Percentiles rank a stretch among this genome's conserved stretches.
These are phyloP conservation scores for Gynostemma pentaphyllum DNA, from an alignment of 306 rosid genomes.

Conservation along the genomic window DNA sequence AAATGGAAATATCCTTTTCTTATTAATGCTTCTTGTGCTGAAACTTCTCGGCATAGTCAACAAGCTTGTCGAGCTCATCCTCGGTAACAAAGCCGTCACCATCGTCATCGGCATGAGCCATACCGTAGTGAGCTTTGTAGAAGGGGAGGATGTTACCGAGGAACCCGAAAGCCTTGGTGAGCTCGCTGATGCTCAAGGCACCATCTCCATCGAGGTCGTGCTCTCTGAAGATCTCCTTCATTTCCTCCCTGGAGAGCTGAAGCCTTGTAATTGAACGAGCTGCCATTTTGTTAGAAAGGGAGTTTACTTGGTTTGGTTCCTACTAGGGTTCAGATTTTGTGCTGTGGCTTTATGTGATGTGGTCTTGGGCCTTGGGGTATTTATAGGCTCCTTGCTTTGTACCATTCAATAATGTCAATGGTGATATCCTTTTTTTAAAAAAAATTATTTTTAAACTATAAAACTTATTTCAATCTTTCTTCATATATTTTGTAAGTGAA, in stretches of 20 bases:
- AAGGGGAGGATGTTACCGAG: background rate
- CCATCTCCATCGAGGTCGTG: slow-evolving; percentile 6
- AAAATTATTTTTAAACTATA: too few relatives aligned
- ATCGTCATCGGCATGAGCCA: background rate
- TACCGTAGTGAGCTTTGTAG: background rate
- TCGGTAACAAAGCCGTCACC: background rate
- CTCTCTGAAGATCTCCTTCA: background rate
- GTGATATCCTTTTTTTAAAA: too few relatives aligned
- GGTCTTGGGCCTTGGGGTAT: too few relatives aligned
- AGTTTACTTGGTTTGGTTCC: too few relatives aligned
- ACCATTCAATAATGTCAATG: too few relatives aligned
- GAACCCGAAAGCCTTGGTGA: background rate
- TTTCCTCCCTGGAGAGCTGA: background rate
- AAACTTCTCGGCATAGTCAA: slow-evolving; percentile 4
- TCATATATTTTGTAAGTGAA: too few relatives aligned
- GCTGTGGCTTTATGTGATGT: too few relatives aligned
- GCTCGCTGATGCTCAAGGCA: background rate
- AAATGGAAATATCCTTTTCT: too few relatives aligned
- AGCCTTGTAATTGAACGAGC: background rate
- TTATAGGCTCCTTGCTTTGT: too few relatives aligned
- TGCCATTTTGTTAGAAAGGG: too few relatives aligned
- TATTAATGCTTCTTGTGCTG: background rate
- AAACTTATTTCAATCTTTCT: too few relatives aligned
- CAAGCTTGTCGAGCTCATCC: background rate
- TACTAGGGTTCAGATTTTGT: too few relatives aligned